Conservation (phyloP, 805 yeast genomes). For the Hagleromyces aurorensis region DNA sequence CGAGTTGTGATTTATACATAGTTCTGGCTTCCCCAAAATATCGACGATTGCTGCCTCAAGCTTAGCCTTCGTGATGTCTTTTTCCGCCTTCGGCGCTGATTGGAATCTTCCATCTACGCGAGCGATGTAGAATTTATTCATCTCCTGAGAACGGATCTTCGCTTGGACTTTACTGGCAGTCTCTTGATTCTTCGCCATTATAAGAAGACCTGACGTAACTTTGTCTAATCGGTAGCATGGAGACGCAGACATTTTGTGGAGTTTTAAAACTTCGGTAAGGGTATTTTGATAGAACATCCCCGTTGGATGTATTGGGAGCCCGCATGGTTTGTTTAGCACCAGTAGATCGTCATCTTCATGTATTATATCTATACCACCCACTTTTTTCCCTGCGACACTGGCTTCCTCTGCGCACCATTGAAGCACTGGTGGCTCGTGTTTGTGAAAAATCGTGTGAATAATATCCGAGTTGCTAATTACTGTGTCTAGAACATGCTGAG, state of each 20-base stretch:
- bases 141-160: conserved; percentile 48
- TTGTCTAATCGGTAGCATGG: conserved; percentile 87
- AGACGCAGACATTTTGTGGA: conserved; percentile 48
- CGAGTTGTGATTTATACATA: too few species aligned
- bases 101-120: conserved; percentile 77
- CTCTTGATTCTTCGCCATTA: conserved; percentile 31
- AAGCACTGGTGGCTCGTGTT: conserved; percentile 85
- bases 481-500: conserved; percentile 10
- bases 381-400: conserved; percentile 7
- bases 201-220: conserved; percentile 85
- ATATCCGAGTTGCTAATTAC: conserved; percentile 23
- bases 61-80: not conserved
- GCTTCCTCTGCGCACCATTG: conserved; percentile 21
- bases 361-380: conserved; percentile 51
- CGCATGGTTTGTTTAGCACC: conserved; percentile 87
- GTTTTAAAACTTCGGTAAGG: conserved; percentile 65
- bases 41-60: too few species aligned
- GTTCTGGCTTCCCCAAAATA: conserved; percentile 25
- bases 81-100: conserved; percentile 40
- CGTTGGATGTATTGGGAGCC: conserved; percentile 92
- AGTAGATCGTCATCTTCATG: conserved; percentile 67
- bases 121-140: conserved; percentile 74
- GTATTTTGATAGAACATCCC: conserved; percentile 72
- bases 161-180: conserved; percentile 63
- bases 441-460: conserved; percentile 39